phyloP scores from a whole-genome alignment of 495 filamentous ascomycete species.

The Podospora fimiseda region DNA sequence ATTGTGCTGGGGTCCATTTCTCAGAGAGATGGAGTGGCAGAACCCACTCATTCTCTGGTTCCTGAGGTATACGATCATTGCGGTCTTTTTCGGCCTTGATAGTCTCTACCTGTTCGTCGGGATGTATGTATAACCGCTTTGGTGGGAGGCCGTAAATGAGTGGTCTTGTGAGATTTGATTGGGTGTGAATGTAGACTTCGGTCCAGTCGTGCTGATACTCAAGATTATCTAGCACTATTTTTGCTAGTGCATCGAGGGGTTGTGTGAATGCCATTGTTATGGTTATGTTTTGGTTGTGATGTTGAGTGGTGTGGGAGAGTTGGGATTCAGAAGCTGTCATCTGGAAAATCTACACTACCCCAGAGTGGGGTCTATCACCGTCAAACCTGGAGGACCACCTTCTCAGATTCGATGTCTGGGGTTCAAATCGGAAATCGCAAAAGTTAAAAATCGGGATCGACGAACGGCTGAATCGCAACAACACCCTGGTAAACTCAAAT shows the following conservation, averaged over 20 bases:
- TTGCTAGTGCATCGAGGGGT: slow-evolving; percentile 44
- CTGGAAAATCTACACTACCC: no score
- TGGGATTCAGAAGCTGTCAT: no score
- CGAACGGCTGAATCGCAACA: no score
- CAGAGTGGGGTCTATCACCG: no score
- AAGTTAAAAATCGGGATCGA: no score
- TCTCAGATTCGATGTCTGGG: no score
- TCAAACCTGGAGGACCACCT: no score
- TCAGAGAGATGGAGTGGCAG: slow-evolving; percentile 77
- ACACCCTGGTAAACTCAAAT: no score
- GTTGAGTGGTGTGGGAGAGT: no score
- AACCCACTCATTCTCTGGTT: slow-evolving; percentile 71
- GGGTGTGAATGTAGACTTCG: slow-evolving; percentile 54
- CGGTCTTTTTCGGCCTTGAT: slow-evolving; percentile 49
- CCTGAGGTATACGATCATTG: slow-evolving; percentile 34
- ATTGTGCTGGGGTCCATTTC: slow-evolving; percentile 68
- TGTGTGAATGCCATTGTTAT: slow-evolving; percentile 20
- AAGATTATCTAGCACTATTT: slow-evolving; percentile 71
- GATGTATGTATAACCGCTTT: slow-evolving; percentile 79
- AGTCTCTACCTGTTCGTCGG: slow-evolving; percentile 81
- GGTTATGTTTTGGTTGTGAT: background rate
- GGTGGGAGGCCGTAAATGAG: slow-evolving; percentile 87
- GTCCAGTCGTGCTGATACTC: slow-evolving; percentile 86
- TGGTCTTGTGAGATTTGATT: slow-evolving; percentile 45
- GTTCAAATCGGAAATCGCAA: no score